phyloP scores from a whole-genome alignment of 140 eudicot species.

The Erigeron philadelphicus region DNA sequence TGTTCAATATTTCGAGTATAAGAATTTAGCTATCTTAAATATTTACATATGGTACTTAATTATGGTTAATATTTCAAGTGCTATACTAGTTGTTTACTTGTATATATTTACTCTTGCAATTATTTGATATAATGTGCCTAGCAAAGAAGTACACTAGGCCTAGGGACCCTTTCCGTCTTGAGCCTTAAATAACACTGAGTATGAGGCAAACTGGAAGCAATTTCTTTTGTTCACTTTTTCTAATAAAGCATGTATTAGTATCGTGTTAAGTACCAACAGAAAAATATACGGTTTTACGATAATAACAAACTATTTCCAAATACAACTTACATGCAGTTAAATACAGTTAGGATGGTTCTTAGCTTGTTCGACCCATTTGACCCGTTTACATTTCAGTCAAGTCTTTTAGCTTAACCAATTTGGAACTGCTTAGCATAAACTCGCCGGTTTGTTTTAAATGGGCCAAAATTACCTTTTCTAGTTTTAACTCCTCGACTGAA shows the following conservation, averaged over 20 bases:
- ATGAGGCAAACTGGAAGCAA: neutral
- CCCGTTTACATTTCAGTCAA: neutral
- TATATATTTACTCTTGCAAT: no score
- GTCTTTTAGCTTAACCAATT: neutral
- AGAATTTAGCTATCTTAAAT: no score
- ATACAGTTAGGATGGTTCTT: neutral
- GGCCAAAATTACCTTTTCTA: neutral
- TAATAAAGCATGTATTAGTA: neutral
- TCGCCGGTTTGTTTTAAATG: neutral
- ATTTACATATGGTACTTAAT: no score
- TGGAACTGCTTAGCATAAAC: neutral
- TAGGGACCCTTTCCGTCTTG: no score
- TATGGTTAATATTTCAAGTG: no score
- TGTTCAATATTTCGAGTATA: no score
- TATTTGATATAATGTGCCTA: no score
- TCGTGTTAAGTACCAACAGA: neutral
- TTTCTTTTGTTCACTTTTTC: neutral
- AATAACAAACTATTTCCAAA: neutral
- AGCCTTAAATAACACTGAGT: no score
- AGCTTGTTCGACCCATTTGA: neutral
- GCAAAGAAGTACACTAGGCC: no score
- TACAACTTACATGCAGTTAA: neutral
- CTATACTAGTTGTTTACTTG: no score
- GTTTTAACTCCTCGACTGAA: neutral
- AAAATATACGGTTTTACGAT: neutral